Conservation (phyloP, 2,329 filamentous ascomycete genomes). For the Alternaria arborescens region DNA sequence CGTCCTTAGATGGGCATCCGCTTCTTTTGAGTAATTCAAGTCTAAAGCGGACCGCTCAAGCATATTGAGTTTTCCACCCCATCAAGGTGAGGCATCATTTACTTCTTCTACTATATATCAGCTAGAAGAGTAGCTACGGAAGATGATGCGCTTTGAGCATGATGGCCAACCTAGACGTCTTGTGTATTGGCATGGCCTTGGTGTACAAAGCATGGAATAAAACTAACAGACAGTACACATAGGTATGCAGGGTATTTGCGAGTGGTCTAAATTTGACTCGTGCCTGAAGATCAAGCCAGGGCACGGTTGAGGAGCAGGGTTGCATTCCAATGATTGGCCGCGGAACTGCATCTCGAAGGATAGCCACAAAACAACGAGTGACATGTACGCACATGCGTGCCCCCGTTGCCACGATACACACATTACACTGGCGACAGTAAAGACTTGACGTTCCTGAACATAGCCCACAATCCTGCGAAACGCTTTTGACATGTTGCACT, state of each 20-base stretch:
- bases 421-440: not conserved
- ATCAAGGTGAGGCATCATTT: not conserved
- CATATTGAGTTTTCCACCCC: not conserved
- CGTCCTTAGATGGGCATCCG: too few relatives aligned
- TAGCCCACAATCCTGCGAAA: not conserved
- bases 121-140: not conserved
- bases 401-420: not conserved
- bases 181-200: not conserved
- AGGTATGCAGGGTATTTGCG: not conserved
- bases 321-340: slow-evolving; percentile 4
- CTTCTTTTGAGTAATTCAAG: not conserved
- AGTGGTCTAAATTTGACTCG: not conserved
- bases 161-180: not conserved
- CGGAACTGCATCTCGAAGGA: not conserved
- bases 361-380: not conserved
- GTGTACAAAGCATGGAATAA: not conserved
- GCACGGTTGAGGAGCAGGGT: not conserved
- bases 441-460: not conserved
- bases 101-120: not conserved
- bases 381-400: not conserved
- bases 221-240: not conserved
- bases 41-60: not conserved
- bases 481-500: not conserved
- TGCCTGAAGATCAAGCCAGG: slow-evolving; percentile 8
- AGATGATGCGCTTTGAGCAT: not conserved